Evolutionary conservation across 208 protist genomes (phyloP).

Genomic region (Trypanosoma lewisi): DNA sequence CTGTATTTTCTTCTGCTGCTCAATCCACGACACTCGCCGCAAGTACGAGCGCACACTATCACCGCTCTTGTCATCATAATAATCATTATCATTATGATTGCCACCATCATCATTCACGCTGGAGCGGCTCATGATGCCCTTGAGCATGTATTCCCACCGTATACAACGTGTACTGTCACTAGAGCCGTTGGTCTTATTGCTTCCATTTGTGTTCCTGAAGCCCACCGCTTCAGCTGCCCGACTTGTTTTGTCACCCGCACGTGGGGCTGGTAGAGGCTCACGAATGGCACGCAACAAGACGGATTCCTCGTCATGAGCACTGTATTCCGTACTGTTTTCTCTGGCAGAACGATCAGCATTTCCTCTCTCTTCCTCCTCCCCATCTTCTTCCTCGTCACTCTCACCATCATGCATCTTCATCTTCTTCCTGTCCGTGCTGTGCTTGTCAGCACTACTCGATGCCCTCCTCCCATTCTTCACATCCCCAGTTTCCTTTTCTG

Average conservation of each 20-base stretch:
- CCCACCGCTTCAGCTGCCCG: neutral
- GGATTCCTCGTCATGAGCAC: slow-evolving; percentile 5
- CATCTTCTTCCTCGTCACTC: neutral
- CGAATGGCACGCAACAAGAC: slow-evolving; percentile 23
- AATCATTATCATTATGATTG: too few species aligned
- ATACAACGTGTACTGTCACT: neutral
- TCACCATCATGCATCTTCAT: slow-evolving; percentile 1
- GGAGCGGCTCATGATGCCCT: slow-evolving; percentile 24
- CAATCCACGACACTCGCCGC: slow-evolving; percentile 60
- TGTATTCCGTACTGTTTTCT: neutral
- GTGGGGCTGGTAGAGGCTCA: neutral
- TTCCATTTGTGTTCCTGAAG: neutral
- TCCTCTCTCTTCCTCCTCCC: neutral
- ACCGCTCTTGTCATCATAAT: neutral
- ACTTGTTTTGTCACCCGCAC: neutral
- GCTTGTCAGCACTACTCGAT: neutral
- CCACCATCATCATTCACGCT: slow-evolving; percentile 11
- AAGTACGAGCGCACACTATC: slow-evolving; percentile 54
- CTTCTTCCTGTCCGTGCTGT: neutral
- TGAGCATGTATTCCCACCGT: slow-evolving; percentile 19
- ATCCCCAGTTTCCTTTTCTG: slow-evolving; percentile 6
- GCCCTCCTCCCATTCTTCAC: neutral
- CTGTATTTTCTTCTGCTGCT: slow-evolving; percentile 36
- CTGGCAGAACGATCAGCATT: neutral
- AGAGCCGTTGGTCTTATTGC: neutral